Conservation (phyloP, 108 stramenopile species). For the Discostella stelligeroides region DNA sequence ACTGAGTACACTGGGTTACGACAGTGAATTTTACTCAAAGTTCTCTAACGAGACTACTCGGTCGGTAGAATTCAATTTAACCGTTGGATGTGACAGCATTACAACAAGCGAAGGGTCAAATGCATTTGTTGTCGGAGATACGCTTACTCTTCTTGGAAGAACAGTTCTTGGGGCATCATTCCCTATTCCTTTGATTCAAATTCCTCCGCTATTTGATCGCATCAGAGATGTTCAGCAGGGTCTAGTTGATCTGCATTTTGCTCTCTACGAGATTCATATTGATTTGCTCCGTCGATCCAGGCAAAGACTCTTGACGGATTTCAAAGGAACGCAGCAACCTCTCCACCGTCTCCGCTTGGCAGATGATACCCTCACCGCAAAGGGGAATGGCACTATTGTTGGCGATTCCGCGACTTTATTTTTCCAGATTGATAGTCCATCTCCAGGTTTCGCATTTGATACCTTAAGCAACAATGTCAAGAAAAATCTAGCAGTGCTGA, state of each 20-base stretch:
- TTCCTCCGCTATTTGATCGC: slow-evolving; percentile 9
- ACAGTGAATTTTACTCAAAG: slow-evolving; percentile 16
- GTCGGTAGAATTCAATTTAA: slow-evolving; percentile 10
- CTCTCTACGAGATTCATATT: slow-evolving; percentile 25
- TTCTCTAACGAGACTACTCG: not conserved
- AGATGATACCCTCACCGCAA: slow-evolving; percentile 13
- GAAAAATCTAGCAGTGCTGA: not conserved
- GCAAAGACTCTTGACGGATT: not conserved
- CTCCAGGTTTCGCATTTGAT: slow-evolving; percentile 5
- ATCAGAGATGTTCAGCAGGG: slow-evolving; percentile 14
- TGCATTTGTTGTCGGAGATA: slow-evolving; percentile 24
- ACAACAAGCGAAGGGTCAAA: slow-evolving; percentile 7
- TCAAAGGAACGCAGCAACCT: slow-evolving; percentile 9
- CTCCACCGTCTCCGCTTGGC: slow-evolving; percentile 15
- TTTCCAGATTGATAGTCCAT: slow-evolving; percentile 27
- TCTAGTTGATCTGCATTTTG: slow-evolving; percentile 24
- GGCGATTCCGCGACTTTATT: slow-evolving; percentile 25
- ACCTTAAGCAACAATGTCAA: not conserved
- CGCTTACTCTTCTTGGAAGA: slow-evolving; percentile 19
- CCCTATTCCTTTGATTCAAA: not conserved
- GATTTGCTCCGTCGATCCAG: slow-evolving; percentile 11
- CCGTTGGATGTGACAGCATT: slow-evolving; percentile 24
- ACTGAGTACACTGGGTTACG: slow-evolving; percentile 18
- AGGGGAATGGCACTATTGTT: slow-evolving; percentile 22
- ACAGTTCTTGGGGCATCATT: slow-evolving; percentile 13